Evolutionary conservation across 2,329 filamentous ascomycete genomes (phyloP), one percentile per base, ranked within the genome.

Genomic region (Diaporthe ilicicola): DNA sequence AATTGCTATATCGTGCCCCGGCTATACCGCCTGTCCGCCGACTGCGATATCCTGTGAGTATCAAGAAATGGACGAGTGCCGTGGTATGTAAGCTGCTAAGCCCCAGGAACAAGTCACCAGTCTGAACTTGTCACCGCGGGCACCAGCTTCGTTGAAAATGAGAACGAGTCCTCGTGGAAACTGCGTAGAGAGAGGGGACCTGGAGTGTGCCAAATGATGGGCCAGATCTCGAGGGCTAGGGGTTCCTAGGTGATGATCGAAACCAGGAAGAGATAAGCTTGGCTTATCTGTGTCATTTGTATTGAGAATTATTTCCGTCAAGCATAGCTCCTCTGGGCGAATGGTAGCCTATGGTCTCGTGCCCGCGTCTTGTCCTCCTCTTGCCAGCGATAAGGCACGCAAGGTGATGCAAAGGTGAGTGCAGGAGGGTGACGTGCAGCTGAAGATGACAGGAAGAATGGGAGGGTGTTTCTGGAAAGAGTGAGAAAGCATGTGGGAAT

Each of bases 201-300:
- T 34, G 37, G 27, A 34, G 55, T 34, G 27, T 27, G 55, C 32
- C 29, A 37, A 50, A 68, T 59, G 53, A 37, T 50, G 42, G 53
- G n/a, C 69, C 50, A 54, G 65, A 54, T 54, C 69, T 70, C 56
- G 53, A 61, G 53, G 68, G 61, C 54, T 19, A 61, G 69, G 69
- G 71, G 62, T 68, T 62, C 44, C 78, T 87, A 87, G 79, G 86
- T 87, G 80, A 87, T 81, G 79, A 88, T 83, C 74, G 85, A 84
- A 79, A 81, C 82, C 75, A 87, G 82, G 79, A 87, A 82, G 77
- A 89, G 86, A 88, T 88, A 87, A 86, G 86, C 83, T 80, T 83
- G 82, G 81, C 83, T 87, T 87, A 86, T 87, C 83, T 82, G 83
- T 82, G 86, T 88, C 87, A 89, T 88, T 85, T 82, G 82, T 70